Percentiles rank a stretch among this genome's conserved stretches.
These are phyloP conservation scores for Orbilia blumenaviensis DNA, from an alignment of 2,329 filamentous ascomycete species.

Conservation along the genomic window DNA sequence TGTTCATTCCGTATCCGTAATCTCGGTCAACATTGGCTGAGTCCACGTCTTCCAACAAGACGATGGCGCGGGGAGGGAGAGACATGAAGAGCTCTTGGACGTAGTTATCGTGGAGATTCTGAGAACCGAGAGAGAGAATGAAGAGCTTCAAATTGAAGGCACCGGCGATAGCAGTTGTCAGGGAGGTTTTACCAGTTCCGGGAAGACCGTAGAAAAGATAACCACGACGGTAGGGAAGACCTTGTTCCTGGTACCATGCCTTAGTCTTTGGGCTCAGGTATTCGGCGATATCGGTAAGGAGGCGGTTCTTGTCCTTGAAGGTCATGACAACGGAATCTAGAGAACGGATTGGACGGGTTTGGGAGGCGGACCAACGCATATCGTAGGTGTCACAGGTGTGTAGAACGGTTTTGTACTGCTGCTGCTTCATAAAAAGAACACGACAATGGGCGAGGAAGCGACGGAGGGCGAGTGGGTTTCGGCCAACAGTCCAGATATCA, in stretches of 20 bases:
- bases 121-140: conserved; percentile 70
- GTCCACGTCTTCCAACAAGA: conserved; percentile 80
- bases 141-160: conserved; percentile 76
- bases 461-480: conserved; percentile 70
- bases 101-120: conserved; percentile 71
- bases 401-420: conserved; percentile 72
- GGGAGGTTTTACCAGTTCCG: conserved; percentile 79
- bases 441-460: conserved; percentile 71
- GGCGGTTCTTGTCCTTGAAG: conserved; percentile 68
- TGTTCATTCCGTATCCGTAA: conserved; percentile 50
- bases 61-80: conserved; percentile 75
- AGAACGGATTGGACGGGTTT: conserved; percentile 70
- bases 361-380: conserved; percentile 70
- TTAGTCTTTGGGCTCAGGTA: conserved; percentile 71
- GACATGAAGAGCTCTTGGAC: conserved; percentile 72
- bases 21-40: conserved; percentile 64
- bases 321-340: conserved; percentile 74
- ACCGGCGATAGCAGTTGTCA: conserved; percentile 75
- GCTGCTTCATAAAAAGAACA: conserved; percentile 67
- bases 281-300: conserved; percentile 71
- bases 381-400: conserved; percentile 68
- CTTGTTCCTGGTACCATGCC: conserved; percentile 83
- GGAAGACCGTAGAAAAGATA: conserved; percentile 84
- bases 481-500: conserved; percentile 70
- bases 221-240: conserved; percentile 84